A percentile compares a stretch with the other conserved stretches of the same genome.
phyloP scores from a whole-genome alignment of 768 basidiomycete species.

The Neoboletus magnificus region DNA sequence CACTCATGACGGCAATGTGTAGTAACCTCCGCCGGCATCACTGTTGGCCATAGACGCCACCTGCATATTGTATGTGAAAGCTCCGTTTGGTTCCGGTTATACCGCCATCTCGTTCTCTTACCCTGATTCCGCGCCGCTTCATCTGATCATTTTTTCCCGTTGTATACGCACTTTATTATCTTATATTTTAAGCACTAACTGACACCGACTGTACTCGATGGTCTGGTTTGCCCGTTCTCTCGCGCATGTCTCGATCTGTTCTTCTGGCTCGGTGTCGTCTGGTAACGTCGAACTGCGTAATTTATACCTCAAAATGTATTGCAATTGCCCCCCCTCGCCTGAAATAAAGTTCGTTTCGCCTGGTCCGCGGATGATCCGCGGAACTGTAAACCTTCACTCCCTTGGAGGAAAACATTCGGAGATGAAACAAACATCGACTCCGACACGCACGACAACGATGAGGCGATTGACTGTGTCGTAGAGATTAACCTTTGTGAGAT shows the following conservation, averaged over 20 bases:
- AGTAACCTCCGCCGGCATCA: slow-evolving; percentile 1
- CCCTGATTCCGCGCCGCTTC: slow-evolving; percentile 11
- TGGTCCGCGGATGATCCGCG: slow-evolving; percentile 28
- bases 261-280: slow-evolving; percentile 2
- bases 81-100: slow-evolving; percentile 5
- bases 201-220: slow-evolving; percentile 17
- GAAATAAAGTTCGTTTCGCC: slow-evolving; percentile 10
- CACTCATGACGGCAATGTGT: slow-evolving; percentile 3
- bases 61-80: neutral
- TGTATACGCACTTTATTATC: slow-evolving; percentile 30
- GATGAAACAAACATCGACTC: slow-evolving; percentile 27
- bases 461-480: neutral
- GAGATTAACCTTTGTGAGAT: neutral
- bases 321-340: slow-evolving; percentile 5
- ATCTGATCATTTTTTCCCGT: slow-evolving; percentile 13
- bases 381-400: slow-evolving; percentile 20
- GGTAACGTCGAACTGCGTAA: slow-evolving; percentile 7
- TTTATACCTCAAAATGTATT: slow-evolving; percentile 4
- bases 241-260: slow-evolving; percentile 4
- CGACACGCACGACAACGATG: slow-evolving; percentile 6
- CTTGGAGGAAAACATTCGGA: slow-evolving; percentile 19
- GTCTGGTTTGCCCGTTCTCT: slow-evolving; percentile 4
- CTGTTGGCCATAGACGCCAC: neutral
- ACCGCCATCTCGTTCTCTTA: slow-evolving; percentile 6
- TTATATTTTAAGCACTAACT: slow-evolving; percentile 34